Conservation (phyloP, 2,329 filamentous ascomycete genomes). For the Thermoascus crustaceus region DNA sequence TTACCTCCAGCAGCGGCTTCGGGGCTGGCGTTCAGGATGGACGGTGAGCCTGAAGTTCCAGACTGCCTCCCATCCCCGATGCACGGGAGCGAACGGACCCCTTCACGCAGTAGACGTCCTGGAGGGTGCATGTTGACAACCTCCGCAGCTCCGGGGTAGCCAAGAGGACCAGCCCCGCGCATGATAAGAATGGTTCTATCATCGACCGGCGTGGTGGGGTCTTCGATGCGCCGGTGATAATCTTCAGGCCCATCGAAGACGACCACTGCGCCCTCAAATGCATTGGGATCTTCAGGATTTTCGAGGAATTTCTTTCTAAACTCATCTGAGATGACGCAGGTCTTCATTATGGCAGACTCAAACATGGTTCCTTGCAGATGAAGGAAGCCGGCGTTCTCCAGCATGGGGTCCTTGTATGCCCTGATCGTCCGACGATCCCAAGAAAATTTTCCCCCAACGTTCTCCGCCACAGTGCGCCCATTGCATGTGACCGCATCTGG, state of each 20-base stretch:
- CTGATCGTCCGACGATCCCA: conserved; percentile 45
- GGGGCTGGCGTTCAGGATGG: conserved; percentile 49
- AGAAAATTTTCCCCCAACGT: conserved; percentile 37
- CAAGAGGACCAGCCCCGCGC: conserved; percentile 43
- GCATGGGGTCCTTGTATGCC: conserved; percentile 39
- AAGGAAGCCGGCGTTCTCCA: conserved; percentile 44
- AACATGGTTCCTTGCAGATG: conserved; percentile 43
- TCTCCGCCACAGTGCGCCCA: conserved; percentile 38
- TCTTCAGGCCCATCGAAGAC: conserved; percentile 48
- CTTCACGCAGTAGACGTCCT: conserved; percentile 36
- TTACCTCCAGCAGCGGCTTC: conserved; percentile 50
- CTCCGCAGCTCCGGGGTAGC: conserved; percentile 45
- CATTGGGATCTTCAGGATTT: conserved; percentile 40
- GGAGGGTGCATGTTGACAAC: conserved; percentile 48
- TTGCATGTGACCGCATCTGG: conserved; percentile 39
- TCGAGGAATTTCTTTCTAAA: conserved; percentile 41
- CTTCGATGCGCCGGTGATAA: conserved; percentile 38
- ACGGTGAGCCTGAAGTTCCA: conserved; percentile 48
- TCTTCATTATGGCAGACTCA: conserved; percentile 48
- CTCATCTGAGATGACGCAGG: conserved; percentile 40
- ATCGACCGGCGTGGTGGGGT: conserved; percentile 31
- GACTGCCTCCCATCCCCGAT: conserved; percentile 50
- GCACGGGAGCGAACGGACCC: conserved; percentile 41
- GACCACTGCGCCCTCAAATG: conserved; percentile 40
- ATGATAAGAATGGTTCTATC: conserved; percentile 41